Conservation (phyloP, 208 protist genomes). For the Plasmodiophora brassicae region DNA sequence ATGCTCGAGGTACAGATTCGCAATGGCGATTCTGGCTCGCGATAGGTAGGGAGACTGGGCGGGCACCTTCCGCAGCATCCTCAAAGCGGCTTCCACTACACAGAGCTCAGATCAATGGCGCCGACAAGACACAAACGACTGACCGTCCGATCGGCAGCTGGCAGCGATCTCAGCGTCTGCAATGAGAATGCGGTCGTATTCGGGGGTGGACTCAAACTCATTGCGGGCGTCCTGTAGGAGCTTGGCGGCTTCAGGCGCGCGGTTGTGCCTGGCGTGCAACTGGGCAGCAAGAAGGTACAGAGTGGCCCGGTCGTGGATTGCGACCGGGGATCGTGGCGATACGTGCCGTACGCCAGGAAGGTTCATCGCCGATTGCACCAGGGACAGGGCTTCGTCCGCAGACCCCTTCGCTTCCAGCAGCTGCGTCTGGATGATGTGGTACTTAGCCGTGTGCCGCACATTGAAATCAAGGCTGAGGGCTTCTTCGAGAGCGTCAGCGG, state of each 20-base stretch:
- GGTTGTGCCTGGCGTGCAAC: neutral
- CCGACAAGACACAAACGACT: neutral
- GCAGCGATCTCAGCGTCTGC: neutral
- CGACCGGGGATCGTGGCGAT: neutral
- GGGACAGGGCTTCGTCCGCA: neutral
- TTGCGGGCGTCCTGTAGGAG: conserved; percentile 9
- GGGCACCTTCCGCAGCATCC: neutral
- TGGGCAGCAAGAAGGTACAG: neutral
- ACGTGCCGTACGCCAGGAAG: neutral
- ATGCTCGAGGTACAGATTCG: neutral
- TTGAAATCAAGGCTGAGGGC: neutral
- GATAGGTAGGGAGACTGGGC: neutral
- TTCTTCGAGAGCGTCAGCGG: neutral
- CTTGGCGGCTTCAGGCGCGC: neutral
- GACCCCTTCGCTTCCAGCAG: neutral
- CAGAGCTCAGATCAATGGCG: neutral
- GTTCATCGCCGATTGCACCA: conserved; percentile 21
- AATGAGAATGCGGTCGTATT: conserved; percentile 2
- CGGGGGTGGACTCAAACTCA: neutral
- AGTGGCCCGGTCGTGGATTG: neutral
- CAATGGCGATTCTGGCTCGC: neutral
- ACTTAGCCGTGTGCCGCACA: neutral
- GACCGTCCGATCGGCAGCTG: neutral
- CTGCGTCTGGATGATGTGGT: neutral
- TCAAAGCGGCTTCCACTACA: neutral